Evolutionary conservation across 129 eudicot species (phyloP).

Genomic region (Centaurea solstitialis): DNA sequence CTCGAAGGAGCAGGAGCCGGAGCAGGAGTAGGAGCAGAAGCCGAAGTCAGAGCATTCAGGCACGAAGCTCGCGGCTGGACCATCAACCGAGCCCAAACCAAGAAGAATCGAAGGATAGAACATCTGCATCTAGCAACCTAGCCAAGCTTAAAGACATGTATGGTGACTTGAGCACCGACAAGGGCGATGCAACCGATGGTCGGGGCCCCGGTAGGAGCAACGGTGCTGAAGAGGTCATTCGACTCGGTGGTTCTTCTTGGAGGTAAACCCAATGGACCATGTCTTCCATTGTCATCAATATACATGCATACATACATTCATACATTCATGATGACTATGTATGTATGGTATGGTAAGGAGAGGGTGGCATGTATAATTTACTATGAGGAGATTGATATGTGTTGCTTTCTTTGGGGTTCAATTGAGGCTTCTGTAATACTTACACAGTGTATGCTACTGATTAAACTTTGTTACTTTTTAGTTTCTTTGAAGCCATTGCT

Average conservation of each 20-base stretch:
- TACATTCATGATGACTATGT: not conserved
- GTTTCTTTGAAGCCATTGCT: not conserved
- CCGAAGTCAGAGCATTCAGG: conserved; percentile 48
- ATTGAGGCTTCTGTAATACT: conserved; percentile 18
- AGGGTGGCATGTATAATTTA: conserved; percentile 20
- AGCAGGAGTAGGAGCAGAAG: conserved; percentile 70
- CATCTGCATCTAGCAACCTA: conserved; percentile 69
- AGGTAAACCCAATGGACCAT: conserved; percentile 28
- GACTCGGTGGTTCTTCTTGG: conserved; percentile 92
- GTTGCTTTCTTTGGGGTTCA: conserved; percentile 19
- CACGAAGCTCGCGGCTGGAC: conserved; percentile 13
- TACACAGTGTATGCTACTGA: conserved; percentile 24
- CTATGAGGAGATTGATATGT: conserved; percentile 23
- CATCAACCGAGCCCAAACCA: conserved; percentile 38
- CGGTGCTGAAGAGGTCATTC: conserved; percentile 79
- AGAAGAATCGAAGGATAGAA: conserved; percentile 54
- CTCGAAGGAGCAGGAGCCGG: conserved; percentile 65
- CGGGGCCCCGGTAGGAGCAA: conserved; percentile 42
- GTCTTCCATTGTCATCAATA: not conserved
- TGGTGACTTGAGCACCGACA: conserved; percentile 66
- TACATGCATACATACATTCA: not conserved
- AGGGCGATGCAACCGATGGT: conserved; percentile 44
- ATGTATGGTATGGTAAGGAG: conserved; percentile 9
- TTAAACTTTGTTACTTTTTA: conserved; percentile 17
- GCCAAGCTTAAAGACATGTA: conserved; percentile 93